These are phyloP conservation scores for Claviceps maximensis DNA, from an alignment of 2,329 filamentous ascomycete species.

Conservation along the genomic window DNA sequence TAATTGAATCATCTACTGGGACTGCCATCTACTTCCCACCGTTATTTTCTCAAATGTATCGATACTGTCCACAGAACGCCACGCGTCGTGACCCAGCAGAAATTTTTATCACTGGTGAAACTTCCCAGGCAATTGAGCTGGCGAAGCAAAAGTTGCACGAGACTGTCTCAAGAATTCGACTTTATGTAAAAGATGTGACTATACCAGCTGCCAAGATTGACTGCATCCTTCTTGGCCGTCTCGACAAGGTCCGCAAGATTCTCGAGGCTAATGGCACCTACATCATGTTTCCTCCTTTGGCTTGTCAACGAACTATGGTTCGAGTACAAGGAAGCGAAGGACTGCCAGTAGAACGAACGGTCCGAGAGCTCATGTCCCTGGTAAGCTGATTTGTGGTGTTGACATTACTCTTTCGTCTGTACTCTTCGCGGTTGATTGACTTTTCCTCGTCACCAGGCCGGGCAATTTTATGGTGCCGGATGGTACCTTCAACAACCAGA, in stretches of 20 bases:
- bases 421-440: background rate
- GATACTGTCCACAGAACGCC: conserved; percentile 74
- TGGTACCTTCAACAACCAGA: conserved; percentile 87
- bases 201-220: conserved; percentile 90
- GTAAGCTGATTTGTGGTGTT: conserved; percentile 34
- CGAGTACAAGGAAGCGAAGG: conserved; percentile 89
- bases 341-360: conserved; percentile 84
- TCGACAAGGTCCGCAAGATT: conserved; percentile 96
- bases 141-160: conserved; percentile 90
- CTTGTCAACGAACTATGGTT: conserved; percentile 70
- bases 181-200: conserved; percentile 83
- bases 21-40: conserved; percentile 98
- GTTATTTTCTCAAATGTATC: conserved; percentile 81
- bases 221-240: conserved; percentile 74
- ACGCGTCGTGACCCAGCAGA: conserved; percentile 73
- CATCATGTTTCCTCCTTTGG: conserved; percentile 80
- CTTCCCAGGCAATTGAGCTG: conserved; percentile 65
- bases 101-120: conserved; percentile 91
- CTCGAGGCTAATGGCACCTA: conserved; percentile 94
- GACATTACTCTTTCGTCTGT: background rate
- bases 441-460: conserved; percentile 42
- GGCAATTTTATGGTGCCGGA: conserved; percentile 93
- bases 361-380: conserved; percentile 89
- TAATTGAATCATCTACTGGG: conserved; percentile 88
- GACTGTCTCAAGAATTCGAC: conserved; percentile 64